Conservation (phyloP, 345 rosid species). For the Eucalyptus pauciflora region DNA sequence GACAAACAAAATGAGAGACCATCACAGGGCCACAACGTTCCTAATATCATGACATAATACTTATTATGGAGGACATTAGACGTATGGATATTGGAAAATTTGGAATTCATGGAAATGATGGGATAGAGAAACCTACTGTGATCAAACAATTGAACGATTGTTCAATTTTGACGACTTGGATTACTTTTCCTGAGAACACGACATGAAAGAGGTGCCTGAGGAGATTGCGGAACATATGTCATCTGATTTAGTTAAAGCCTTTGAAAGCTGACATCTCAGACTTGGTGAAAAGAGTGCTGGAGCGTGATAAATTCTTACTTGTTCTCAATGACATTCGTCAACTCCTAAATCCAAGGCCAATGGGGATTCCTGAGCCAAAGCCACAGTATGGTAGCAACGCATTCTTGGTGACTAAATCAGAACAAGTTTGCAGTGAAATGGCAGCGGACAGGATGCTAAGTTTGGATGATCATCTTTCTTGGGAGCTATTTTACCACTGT, state of each 20-base stretch:
- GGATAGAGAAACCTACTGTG: not conserved
- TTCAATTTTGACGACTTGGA: too few relatives aligned
- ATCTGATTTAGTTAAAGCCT: not conserved
- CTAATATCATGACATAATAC: not conserved
- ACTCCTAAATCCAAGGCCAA: fast-evolving
- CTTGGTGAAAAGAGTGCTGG: not conserved
- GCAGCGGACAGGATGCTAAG: not conserved
- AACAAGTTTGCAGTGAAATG: not conserved
- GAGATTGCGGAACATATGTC: fast-evolving
- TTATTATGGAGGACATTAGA: fast-evolving
- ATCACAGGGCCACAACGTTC: fast-evolving
- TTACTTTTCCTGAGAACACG: too few relatives aligned
- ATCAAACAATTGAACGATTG: not conserved
- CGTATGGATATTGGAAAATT: not conserved
- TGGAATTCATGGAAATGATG: not conserved
- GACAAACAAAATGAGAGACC: not conserved
- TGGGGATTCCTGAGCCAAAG: not conserved
- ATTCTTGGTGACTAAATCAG: not conserved
- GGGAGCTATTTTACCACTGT: not conserved
- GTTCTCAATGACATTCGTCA: not conserved
- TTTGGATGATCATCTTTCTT: not conserved
- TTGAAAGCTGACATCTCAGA: not conserved
- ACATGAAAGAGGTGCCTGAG: too few relatives aligned
- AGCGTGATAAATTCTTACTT: not conserved
- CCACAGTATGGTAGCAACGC: not conserved